Evolutionary conservation across 2,329 filamentous ascomycete species (phyloP), one percentile per base, ranked within the genome.

Genomic region (Atkinsonella hypoxylon): DNA sequence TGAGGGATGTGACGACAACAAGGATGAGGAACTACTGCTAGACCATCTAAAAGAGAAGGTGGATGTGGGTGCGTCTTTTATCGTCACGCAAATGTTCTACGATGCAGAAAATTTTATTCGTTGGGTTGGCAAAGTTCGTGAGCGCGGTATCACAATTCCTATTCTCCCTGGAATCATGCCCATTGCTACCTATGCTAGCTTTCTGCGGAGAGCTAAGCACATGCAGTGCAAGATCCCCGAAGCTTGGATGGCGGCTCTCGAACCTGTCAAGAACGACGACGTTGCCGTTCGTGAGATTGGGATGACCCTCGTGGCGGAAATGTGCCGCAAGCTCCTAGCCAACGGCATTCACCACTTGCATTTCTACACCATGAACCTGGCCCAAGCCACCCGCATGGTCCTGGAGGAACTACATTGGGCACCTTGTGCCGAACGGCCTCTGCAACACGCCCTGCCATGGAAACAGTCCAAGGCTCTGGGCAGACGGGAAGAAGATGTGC

Each of bases 71-170:
- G 90, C 85, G 55, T 85, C 86, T 7, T 98, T 97, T 65, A 87
- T 98, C 56, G 87, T 98, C 49, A 97, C 93, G 0, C 93, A 98
- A 71, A 98, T 98, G 93, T 97, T 97, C 71, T 98, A 98, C 73
- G 91, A 98, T 62, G 90, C 82, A 47, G 91, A 98, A 62, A 91
- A 93, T 64, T 98, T 98, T 69, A 70, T 97, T 49, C 79, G 83
- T 49, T 98, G 93, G 93, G 86, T 94, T 38, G 75, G 79, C 58
- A 93, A 87, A 65, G 89, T 91, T 53, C 85, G 90, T 47, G 88
- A 83, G 48, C 83, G 81, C 61, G 93, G 93, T 45, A 91, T 98
- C 62, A 83, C 72, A 26, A 75, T 93, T 32, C 87, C 87, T 15
- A 93, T 95, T 57, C 79, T 94, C 46, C 86, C 87, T 2, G 89